Evolutionary conservation across 2,329 filamentous ascomycete genomes (phyloP).

Genomic region (Neoscytalidium dimidiatum): DNA sequence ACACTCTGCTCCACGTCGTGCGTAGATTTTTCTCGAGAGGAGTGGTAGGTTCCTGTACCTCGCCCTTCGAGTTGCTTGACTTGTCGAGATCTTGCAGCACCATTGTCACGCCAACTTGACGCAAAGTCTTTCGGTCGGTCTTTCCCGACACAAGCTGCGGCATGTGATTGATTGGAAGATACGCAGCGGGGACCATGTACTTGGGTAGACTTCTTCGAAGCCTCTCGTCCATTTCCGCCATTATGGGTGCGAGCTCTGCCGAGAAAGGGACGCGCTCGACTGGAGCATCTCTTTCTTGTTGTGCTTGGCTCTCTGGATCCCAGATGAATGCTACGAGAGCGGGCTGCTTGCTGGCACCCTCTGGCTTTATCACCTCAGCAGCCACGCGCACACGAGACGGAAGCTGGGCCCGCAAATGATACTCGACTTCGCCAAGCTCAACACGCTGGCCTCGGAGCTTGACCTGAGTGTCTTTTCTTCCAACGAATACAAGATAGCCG

Average conservation of each 20-base stretch:
- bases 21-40: background rate
- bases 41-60: background rate
- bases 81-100: constrained; percentile 22
- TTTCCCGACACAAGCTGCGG: constrained; percentile 51
- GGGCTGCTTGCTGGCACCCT: constrained; percentile 30
- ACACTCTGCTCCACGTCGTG: constrained; percentile 17
- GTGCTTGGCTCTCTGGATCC: constrained; percentile 52
- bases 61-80: background rate
- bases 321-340: constrained; percentile 51
- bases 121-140: constrained; percentile 27
- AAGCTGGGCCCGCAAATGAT: constrained; percentile 62
- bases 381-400: constrained; percentile 58
- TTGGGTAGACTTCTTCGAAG: constrained; percentile 25
- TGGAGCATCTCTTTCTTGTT: background rate
- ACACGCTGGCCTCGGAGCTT: constrained; percentile 39
- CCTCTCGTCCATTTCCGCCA: constrained; percentile 53
- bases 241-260: constrained; percentile 66
- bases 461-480: constrained; percentile 56
- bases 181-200: constrained; percentile 47
- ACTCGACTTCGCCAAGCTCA: constrained; percentile 41
- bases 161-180: constrained; percentile 45
- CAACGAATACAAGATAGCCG: constrained; percentile 61
- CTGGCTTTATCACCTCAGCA: constrained; percentile 49
- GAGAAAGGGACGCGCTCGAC: constrained; percentile 21
- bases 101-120: constrained; percentile 23